Evolutionary conservation across 495 filamentous ascomycete genomes (phyloP).

Genomic region (Daldinia childiae): DNA sequence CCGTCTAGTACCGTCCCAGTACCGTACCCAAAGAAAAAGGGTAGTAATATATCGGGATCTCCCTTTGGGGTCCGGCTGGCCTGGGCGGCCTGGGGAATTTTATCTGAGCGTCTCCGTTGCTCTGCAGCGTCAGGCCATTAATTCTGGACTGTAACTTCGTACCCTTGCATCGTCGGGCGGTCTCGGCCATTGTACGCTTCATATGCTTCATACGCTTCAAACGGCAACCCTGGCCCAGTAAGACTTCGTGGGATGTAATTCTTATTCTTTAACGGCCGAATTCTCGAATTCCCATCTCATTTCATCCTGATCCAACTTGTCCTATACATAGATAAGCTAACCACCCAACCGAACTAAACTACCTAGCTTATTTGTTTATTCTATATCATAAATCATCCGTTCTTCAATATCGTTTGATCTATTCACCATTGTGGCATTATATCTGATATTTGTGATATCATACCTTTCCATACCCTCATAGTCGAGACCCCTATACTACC

Average conservation of each 20-base stretch:
- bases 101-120: conserved; percentile 44
- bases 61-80: conserved; percentile 31
- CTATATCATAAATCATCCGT: conserved; percentile 34
- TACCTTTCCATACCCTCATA: conserved; percentile 33
- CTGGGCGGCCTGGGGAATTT: conserved; percentile 16
- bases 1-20: background rate
- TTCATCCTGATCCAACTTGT: conserved; percentile 27
- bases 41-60: conserved; percentile 33
- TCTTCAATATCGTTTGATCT: conserved; percentile 40
- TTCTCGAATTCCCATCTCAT: conserved; percentile 42
- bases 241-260: conserved; percentile 36
- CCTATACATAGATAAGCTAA: conserved; percentile 24
- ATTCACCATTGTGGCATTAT: conserved; percentile 40
- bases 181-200: conserved; percentile 46
- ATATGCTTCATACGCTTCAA: background rate
- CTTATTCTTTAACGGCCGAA: conserved; percentile 46
- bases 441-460: conserved; percentile 39
- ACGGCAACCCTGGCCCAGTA: conserved; percentile 9
- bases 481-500: conserved; percentile 17
- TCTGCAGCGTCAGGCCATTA: conserved; percentile 49
- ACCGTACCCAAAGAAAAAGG: background rate
- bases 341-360: conserved; percentile 27
- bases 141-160: conserved; percentile 41
- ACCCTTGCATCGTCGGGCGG: conserved; percentile 48
- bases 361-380: conserved; percentile 6